phyloP scores from a whole-genome alignment of 306 rosid species.

The Senna siamea region DNA sequence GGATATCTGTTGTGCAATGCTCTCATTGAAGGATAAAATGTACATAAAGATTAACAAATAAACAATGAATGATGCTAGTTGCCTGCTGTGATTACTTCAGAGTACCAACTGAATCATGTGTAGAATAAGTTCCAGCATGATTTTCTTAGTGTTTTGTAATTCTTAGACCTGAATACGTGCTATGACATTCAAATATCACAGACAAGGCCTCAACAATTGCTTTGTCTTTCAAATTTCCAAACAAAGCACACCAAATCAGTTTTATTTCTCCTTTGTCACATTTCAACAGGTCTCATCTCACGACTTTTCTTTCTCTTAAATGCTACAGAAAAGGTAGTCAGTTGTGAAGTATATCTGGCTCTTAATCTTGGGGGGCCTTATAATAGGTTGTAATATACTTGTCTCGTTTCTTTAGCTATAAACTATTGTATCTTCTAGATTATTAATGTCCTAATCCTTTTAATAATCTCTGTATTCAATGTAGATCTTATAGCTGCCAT shows the following conservation, averaged over 20 bases:
- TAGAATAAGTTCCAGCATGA: conserved; percentile 2
- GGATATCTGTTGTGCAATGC: neutral
- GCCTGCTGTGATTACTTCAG: conserved; percentile 4
- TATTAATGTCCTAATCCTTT: neutral
- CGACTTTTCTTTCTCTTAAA: neutral
- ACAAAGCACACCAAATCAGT: neutral
- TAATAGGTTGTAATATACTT: neutral
- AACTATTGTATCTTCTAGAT: conserved; percentile 13
- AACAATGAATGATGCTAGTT: conserved; percentile 1
- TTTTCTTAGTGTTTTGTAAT: neutral
- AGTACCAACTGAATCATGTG: neutral
- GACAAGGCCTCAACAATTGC: neutral
- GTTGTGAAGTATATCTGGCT: conserved; percentile 13
- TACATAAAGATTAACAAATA: neutral
- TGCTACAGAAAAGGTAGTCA: neutral
- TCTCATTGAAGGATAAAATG: conserved; percentile 6
- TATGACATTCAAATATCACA: neutral
- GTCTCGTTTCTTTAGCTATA: conserved; percentile 23
- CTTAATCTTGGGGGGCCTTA: neutral
- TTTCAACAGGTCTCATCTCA: neutral
- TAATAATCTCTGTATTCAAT: neutral
- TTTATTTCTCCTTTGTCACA: neutral
- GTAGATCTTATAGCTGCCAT: conserved; percentile 3
- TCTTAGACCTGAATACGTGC: neutral
- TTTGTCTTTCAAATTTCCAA: neutral